Percentiles rank a stretch among this genome's conserved stretches.
Conservation (phyloP, 169 alveolate genomes). For the Plasmodium gallinaceum region DNA sequence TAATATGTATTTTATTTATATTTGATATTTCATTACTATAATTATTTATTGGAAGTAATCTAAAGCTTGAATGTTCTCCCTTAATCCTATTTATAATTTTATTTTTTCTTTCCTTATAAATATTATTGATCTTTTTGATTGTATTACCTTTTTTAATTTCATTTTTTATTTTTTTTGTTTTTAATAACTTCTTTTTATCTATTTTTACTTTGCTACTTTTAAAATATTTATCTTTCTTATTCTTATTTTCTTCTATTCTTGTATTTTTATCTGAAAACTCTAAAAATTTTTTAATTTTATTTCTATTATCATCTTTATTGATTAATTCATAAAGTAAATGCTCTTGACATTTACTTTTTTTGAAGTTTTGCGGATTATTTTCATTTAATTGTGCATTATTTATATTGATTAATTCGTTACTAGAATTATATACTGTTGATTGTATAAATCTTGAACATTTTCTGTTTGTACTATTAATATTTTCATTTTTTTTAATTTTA, state of each 20-base stretch:
- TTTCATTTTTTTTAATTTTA: not conserved
- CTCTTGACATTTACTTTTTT: conserved; percentile 23
- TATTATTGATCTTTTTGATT: no score
- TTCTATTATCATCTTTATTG: conserved; percentile 25
- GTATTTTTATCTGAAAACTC: not conserved
- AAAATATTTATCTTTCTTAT: not conserved
- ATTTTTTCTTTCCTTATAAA: no score
- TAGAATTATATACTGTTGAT: conserved; percentile 24
- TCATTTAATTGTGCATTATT: not conserved
- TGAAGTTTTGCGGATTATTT: not conserved
- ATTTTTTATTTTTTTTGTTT: not conserved
- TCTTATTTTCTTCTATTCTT: not conserved
- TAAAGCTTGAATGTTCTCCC: no score
- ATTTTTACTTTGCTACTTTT: not conserved
- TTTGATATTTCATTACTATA: no score
- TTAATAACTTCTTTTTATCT: not conserved
- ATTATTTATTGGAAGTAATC: no score
- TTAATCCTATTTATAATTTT: no score
- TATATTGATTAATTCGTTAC: not conserved
- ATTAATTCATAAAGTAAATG: conserved; percentile 38
- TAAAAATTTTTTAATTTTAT: conserved; percentile 22
- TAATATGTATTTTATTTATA: no score
- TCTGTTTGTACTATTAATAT: conserved; percentile 21
- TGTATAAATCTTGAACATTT: conserved; percentile 36
- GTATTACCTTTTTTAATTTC: no score